A percentile compares a stretch with the other conserved stretches of the same genome.
Conservation (phyloP, 2,329 filamentous ascomycete species). For the Calonectria montana region DNA sequence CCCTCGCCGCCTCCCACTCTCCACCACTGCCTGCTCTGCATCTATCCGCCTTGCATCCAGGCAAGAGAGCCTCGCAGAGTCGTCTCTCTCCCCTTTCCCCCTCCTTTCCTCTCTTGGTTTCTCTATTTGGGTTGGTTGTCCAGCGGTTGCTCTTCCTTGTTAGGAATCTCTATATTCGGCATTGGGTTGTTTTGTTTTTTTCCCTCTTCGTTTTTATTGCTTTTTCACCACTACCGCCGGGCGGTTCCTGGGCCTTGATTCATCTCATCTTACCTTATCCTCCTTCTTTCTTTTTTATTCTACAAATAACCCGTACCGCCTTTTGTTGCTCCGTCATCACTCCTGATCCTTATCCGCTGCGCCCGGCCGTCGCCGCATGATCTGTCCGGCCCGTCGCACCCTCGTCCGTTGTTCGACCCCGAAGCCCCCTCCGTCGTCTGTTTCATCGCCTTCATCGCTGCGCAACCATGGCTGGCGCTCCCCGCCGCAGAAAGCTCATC, state of each 20-base stretch:
- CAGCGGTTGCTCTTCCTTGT: conserved; percentile 39
- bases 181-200: conserved; percentile 32
- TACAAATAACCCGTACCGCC: neutral
- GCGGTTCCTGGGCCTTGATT: conserved; percentile 41
- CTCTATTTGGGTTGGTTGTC: conserved; percentile 36
- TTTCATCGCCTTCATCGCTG: conserved; percentile 42
- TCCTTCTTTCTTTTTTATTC: conserved; percentile 16
- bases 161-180: conserved; percentile 27
- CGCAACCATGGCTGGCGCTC: conserved; percentile 50
- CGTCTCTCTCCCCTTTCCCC: conserved; percentile 30
- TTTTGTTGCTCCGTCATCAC: conserved; percentile 15
- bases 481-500: conserved; percentile 73
- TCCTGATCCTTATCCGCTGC: conserved; percentile 31
- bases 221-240: conserved; percentile 39
- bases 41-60: conserved; percentile 33
- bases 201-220: conserved; percentile 33
- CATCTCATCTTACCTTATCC: conserved; percentile 27
- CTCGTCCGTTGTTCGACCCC: conserved; percentile 42
- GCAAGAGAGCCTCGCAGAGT: conserved; percentile 39
- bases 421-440: conserved; percentile 45
- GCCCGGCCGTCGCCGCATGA: conserved; percentile 44
- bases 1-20: conserved; percentile 35
- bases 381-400: conserved; percentile 39
- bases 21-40: conserved; percentile 35
- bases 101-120: conserved; percentile 29